phyloP scores from a whole-genome alignment of 2,329 filamentous ascomycete species.

The Penicillium concentricum region DNA sequence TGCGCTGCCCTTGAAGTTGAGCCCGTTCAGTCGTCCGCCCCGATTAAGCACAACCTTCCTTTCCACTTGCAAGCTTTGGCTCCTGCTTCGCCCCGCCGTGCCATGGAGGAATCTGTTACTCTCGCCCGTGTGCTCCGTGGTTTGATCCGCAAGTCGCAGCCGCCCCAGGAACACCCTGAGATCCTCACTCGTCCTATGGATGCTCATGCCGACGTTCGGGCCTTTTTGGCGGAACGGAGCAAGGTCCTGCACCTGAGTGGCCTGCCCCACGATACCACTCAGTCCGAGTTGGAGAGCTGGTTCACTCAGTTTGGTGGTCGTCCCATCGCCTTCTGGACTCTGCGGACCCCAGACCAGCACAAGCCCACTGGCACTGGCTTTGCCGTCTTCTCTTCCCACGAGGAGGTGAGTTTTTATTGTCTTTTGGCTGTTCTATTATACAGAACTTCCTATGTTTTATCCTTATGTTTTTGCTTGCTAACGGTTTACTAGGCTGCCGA shows the following conservation, averaged over 20 bases:
- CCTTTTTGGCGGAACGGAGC: slow-evolving; percentile 92
- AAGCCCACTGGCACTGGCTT: slow-evolving; percentile 99
- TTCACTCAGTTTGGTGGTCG: slow-evolving; percentile 98
- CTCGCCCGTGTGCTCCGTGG: slow-evolving; percentile 88
- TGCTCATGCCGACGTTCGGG: slow-evolving; percentile 90
- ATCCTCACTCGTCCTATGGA: slow-evolving; percentile 95
- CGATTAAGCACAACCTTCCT: slow-evolving; percentile 97
- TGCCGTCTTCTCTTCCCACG: slow-evolving; percentile 96
- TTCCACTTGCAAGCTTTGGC: slow-evolving; percentile 97
- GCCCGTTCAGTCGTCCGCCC: slow-evolving; percentile 93
- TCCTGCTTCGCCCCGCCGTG: slow-evolving; percentile 89
- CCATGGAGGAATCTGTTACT: slow-evolving; percentile 96
- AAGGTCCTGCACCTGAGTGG: slow-evolving; percentile 99
- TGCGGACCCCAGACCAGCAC: slow-evolving; percentile 96
- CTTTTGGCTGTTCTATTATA: not conserved
- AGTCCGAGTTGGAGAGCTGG: slow-evolving; percentile 98
- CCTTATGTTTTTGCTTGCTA: slow-evolving; percentile 2
- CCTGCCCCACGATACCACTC: slow-evolving; percentile 94
- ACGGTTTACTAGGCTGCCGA: slow-evolving; percentile 70
- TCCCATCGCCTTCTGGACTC: slow-evolving; percentile 98
- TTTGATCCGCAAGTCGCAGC: slow-evolving; percentile 93
- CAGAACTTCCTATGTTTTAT: slow-evolving; percentile 4
- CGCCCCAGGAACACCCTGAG: slow-evolving; percentile 87
- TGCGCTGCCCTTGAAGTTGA: slow-evolving; percentile 98
- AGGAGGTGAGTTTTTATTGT: slow-evolving; percentile 70